These are phyloP conservation scores for Aureobasidium musti DNA, from an alignment of 2,329 filamentous ascomycete species.

Conservation along the genomic window DNA sequence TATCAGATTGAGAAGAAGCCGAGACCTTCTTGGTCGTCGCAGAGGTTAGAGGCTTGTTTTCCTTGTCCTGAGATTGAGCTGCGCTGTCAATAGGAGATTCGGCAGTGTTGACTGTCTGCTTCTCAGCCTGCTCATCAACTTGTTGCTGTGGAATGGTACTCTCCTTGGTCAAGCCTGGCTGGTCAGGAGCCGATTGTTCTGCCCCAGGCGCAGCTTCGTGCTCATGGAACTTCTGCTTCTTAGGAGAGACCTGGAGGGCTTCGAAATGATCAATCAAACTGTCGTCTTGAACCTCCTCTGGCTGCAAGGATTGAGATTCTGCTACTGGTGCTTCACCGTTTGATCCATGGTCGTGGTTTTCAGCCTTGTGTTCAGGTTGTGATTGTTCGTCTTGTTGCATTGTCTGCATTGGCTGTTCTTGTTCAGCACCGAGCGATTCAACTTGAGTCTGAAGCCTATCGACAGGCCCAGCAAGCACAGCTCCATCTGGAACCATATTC, in stretches of 20 bases:
- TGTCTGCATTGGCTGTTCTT: constrained; percentile 31
- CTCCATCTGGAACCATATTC: constrained; percentile 36
- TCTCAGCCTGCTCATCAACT: background rate
- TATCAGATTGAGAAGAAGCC: constrained; percentile 33
- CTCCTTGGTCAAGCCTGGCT: background rate
- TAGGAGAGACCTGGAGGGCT: background rate
- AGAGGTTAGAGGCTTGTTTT: background rate
- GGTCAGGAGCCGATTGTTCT: background rate
- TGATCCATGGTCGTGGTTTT: background rate
- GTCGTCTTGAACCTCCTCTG: background rate
- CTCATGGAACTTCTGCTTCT: background rate
- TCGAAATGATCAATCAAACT: background rate
- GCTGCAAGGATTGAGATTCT: background rate
- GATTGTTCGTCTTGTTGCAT: background rate
- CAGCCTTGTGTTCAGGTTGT: background rate
- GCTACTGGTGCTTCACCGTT: background rate
- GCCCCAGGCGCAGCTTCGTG: background rate
- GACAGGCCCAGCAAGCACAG: background rate
- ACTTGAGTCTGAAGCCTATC: constrained; percentile 29
- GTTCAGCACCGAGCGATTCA: constrained; percentile 53
- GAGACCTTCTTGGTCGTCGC: constrained; percentile 32
- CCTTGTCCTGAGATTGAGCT: background rate
- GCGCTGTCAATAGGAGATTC: background rate
- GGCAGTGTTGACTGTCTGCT: background rate
- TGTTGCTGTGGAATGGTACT: background rate